Conservation (phyloP, 1,284 basidiomycete species). For the Chalciporus piperatoides region DNA sequence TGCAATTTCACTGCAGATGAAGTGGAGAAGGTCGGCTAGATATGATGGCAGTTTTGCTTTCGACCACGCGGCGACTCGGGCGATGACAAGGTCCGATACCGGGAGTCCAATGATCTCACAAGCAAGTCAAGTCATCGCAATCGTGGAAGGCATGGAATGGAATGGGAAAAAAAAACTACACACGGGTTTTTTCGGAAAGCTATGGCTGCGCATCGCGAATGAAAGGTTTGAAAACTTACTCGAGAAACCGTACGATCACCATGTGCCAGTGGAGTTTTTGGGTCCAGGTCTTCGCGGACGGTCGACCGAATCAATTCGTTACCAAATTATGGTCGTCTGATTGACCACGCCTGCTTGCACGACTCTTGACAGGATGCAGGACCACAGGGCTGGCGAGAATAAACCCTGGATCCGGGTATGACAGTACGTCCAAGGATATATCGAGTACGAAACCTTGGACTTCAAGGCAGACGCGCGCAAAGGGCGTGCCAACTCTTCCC, state of each 20-base stretch:
- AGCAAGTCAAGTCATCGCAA: neutral
- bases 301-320: slow-evolving; percentile 15
- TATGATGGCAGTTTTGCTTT: slow-evolving; percentile 17
- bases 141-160: slow-evolving; percentile 10
- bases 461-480: slow-evolving; percentile 25
- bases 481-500: slow-evolving; percentile 26
- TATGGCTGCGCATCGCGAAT: slow-evolving; percentile 1
- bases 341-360: slow-evolving; percentile 10
- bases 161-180: slow-evolving; percentile 10
- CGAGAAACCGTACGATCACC: slow-evolving; percentile 23
- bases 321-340: slow-evolving; percentile 21
- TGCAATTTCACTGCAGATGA: neutral
- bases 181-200: slow-evolving; percentile 17
- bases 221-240: slow-evolving; percentile 1
- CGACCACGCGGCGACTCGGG: slow-evolving; percentile 20
- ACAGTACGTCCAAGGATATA: slow-evolving; percentile 12
- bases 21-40: slow-evolving; percentile 21
- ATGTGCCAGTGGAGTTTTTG: slow-evolving; percentile 27
- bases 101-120: slow-evolving; percentile 17
- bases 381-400: slow-evolving; percentile 20
- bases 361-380: slow-evolving; percentile 13
- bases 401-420: slow-evolving; percentile 23
- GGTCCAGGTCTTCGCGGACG: slow-evolving; percentile 28
- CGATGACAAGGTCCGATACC: slow-evolving; percentile 23
- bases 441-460: slow-evolving; percentile 13